Evolutionary conservation across 768 basidiomycete species (phyloP).

Genomic region (Suillus alpinus): DNA sequence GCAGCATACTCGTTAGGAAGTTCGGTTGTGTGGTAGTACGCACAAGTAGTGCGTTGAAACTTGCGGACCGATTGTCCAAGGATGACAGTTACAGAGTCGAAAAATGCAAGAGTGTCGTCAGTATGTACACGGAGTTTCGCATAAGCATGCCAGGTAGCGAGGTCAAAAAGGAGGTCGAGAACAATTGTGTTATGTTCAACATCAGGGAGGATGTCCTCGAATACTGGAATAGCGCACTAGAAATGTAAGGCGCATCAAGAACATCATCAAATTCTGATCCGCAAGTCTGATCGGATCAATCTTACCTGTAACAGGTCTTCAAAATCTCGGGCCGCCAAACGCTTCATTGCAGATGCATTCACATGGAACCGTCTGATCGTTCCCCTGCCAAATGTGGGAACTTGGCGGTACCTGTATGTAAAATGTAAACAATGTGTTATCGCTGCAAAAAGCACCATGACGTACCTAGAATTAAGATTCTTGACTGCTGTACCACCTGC

Average conservation of each 20-base stretch:
- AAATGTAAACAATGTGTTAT: no score
- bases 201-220: conserved; percentile 34
- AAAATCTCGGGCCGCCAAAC: conserved; percentile 35
- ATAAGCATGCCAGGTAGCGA: conserved; percentile 33
- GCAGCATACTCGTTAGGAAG: conserved; percentile 27
- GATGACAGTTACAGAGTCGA: conserved; percentile 16
- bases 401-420: conserved; percentile 24
- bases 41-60: conserved; percentile 22
- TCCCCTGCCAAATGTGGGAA: conserved; percentile 31
- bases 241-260: neutral
- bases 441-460: no score
- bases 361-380: conserved; percentile 30
- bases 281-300: neutral
- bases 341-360: conserved; percentile 35
- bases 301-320: conserved; percentile 36
- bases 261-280: neutral
- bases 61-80: conserved; percentile 21
- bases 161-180: conserved; percentile 24
- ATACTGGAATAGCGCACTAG: conserved; percentile 35
- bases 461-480: conserved; percentile 16
- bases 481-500: conserved; percentile 4
- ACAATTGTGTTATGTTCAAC: conserved; percentile 18
- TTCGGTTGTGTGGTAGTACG: conserved; percentile 25
- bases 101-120: conserved; percentile 14
- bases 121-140: conserved; percentile 35